Evolutionary conservation across 805 yeast genomes (phyloP), one percentile per base, ranked within the genome.

Genomic region (Metschnikowia chrysomelidarum): DNA sequence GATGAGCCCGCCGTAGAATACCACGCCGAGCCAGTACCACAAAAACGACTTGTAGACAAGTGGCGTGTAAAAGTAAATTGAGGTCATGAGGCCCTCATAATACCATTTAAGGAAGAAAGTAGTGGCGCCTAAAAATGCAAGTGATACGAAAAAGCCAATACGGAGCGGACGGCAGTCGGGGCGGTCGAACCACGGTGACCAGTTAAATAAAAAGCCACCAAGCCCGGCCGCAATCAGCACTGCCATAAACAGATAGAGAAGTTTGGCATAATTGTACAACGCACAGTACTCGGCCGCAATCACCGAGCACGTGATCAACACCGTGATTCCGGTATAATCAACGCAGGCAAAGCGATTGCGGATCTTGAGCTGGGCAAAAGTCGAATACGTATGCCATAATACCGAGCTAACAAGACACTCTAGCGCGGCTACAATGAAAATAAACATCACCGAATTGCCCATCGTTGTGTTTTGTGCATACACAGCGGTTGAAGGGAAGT

Each of bases 241-340:
- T 1, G 67, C 26, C 57, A 87, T 74, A 59, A 79, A 82, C 3
- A 68, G 40, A 8, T 51, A 54, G 27, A 60, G 51, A 3, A 69
- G 49, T 42, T 75, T 74, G 4, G 82, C 80, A 49, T 75, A 75
- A 47, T 82, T 69, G 54, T 76, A 80, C 34, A 91, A 71, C 2
- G 89, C 73, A 13, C 86, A 76, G 58, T 86, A 88, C 59, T 91
- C 96, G 0, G 91, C 82, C 4, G 95, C 78, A 28, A 93, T 66
- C 29, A 93, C 83, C 2, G 96, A 85, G 11, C 95, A 91, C 0
- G 96, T 83, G 49, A 91, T 89, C 46, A 93, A 66, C 10, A 88
- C 73, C 0, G 97, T 87, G 47, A 91, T 91, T 2, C 98, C 98
- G 5, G 95, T 82, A 60, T 91, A 91, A 64, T 91, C 98, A 27